Evolutionary conservation across 805 yeast genomes (phyloP).

Genomic region (Kodamaea neixiangensis): DNA sequence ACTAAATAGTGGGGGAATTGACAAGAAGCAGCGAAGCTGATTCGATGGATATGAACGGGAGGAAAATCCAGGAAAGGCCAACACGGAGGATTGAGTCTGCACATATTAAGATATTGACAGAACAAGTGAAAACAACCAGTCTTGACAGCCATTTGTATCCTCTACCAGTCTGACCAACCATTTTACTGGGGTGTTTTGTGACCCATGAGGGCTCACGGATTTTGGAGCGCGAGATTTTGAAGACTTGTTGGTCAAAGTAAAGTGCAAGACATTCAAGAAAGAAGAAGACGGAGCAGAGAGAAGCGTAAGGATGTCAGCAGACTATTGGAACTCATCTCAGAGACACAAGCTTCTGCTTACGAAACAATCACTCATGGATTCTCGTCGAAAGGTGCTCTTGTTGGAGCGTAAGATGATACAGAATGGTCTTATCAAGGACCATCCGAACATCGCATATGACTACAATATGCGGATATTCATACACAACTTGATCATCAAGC

Average conservation of each 20-base stretch:
- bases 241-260: not conserved
- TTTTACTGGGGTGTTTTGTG: not conserved
- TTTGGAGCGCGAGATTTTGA: not conserved
- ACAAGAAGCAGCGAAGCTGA: too few species aligned
- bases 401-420: conserved; percentile 47
- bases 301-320: conserved; percentile 63
- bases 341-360: conserved; percentile 79
- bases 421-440: conserved; percentile 43
- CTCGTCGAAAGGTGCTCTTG: conserved; percentile 42
- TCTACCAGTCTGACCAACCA: too few species aligned
- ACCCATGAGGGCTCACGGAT: not conserved
- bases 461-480: conserved; percentile 72
- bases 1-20: too few species aligned
- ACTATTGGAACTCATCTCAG: conserved; percentile 87
- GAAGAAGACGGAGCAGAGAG: not conserved
- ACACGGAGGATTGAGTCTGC: too few species aligned
- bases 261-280: not conserved
- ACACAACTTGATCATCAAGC: conserved; percentile 69
- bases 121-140: too few species aligned
- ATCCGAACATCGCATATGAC: conserved; percentile 52
- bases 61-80: too few species aligned
- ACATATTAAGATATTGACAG: too few species aligned
- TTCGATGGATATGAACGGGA: too few species aligned
- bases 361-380: conserved; percentile 54
- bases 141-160: too few species aligned